phyloP scores from a whole-genome alignment of 2,329 filamentous ascomycete species.

The Colletotrichum zoysiae region DNA sequence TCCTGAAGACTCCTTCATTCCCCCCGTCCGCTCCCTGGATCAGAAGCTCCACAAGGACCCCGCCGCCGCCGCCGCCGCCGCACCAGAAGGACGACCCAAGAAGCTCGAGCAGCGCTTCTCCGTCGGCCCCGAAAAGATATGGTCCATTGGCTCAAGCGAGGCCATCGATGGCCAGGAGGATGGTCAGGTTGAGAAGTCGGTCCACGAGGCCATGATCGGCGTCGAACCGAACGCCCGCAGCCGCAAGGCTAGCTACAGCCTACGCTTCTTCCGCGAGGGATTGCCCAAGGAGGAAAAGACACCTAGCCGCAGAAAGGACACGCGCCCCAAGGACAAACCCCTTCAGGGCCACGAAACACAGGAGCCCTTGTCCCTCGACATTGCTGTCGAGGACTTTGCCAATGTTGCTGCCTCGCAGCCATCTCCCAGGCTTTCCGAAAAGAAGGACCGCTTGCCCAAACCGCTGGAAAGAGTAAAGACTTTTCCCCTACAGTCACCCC shows the following conservation, averaged over 20 bases:
- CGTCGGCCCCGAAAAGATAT: constrained; percentile 68
- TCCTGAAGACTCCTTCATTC: constrained; percentile 47
- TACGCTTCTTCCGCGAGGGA: constrained; percentile 76
- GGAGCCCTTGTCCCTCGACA: constrained; percentile 30
- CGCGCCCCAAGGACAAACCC: constrained; percentile 57
- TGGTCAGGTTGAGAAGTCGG: constrained; percentile 74
- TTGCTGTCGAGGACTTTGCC: constrained; percentile 41
- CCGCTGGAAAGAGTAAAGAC: constrained; percentile 36
- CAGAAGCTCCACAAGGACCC: constrained; percentile 42
- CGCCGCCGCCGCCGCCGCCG: constrained; percentile 40
- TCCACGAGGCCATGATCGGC: constrained; percentile 71
- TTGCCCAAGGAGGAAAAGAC: constrained; percentile 69
- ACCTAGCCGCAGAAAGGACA: constrained; percentile 62
- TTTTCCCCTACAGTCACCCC: constrained; percentile 38
- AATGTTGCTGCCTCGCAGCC: constrained; percentile 31
- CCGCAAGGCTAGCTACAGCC: constrained; percentile 75
- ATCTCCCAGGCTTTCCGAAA: constrained; percentile 43
- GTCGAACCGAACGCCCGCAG: constrained; percentile 74
- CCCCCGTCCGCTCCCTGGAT: constrained; percentile 40
- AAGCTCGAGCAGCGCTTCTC: constrained; percentile 58
- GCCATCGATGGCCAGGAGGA: constrained; percentile 59
- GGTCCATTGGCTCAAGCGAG: constrained; percentile 71
- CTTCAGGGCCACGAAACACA: constrained; percentile 52
- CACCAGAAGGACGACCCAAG: constrained; percentile 51
- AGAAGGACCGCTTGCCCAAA: constrained; percentile 42